phyloP scores from a whole-genome alignment of 306 rosid genomes.

The Quercus aquifolioides region DNA sequence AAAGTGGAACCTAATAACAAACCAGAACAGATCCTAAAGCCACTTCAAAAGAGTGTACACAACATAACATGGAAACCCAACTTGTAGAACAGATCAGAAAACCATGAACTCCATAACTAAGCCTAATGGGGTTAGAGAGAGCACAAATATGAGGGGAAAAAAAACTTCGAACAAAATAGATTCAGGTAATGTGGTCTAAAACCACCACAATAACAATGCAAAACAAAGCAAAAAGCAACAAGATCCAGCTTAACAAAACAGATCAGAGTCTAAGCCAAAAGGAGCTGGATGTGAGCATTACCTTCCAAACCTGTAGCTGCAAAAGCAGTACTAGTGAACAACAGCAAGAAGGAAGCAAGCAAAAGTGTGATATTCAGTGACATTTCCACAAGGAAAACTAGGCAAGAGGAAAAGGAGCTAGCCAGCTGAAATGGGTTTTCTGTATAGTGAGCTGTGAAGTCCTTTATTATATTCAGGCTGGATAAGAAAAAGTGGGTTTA shows the following conservation, averaged over 20 bases:
- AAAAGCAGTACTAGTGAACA: constrained; percentile 37
- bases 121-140: constrained; percentile 4
- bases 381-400: constrained; percentile 32
- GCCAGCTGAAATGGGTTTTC: constrained; percentile 15
- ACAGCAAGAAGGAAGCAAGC: constrained; percentile 33
- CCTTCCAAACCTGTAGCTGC: constrained; percentile 61
- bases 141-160: background rate
- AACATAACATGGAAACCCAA: constrained; percentile 1
- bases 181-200: background rate
- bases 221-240: background rate
- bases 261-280: background rate
- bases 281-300: constrained; percentile 16
- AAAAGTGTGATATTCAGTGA: constrained; percentile 28
- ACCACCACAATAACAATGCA: background rate
- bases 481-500: constrained; percentile 5
- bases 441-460: background rate
- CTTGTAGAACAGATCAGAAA: constrained; percentile 12
- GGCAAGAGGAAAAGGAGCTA: background rate
- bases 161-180: background rate
- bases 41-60: background rate
- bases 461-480: constrained; percentile 7
- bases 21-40: constrained; percentile 12
- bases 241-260: constrained; percentile 1
- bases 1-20: background rate
- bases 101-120: constrained; percentile 1